Base-by-base conservation (phyloP, 345 rosid species). In the Corchorus capsularis region DNA sequence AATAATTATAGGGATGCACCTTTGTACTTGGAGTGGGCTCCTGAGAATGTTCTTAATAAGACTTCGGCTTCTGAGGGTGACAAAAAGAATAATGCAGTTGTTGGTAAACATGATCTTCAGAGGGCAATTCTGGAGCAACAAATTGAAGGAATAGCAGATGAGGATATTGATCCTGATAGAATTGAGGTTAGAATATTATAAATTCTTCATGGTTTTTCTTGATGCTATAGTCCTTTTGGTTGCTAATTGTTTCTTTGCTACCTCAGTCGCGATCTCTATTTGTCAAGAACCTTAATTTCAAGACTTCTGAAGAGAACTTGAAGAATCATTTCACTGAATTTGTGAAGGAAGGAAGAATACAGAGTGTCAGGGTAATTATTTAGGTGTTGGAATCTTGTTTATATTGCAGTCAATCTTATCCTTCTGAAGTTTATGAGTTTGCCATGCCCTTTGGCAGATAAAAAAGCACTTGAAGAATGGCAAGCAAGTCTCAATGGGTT, bases 1-100 rank as follows among this genome's bases (percentile, higher is more conserved):
- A 37, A 32, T 75, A n/a, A 71, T 27, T 81, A 68, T 84, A 95
- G 99, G 92, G 96, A 90, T 89, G 94, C 81, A 70, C 97, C 98
- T 20, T 76, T 96, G 75, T 93, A 92, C 84, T 82, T 93, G 88
- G 99, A 96, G 83, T 93, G 98, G 99, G 97, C 98, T 83, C 96
- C 99, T 52, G 80, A 62, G 34, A 71, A 93, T 87, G 82, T 96
- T 81, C 91, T 96, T 56, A 77, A 67, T 80, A 84, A 82, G 69
- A 84, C 64, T 67, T 17, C 82, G 52, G 69, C 80, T 43, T 85
- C 85, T 17, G 80, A 83, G 71, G 79, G 77, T 71, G 79, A 56
- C 63, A 85, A 81, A 69, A 81, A 78, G 71, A 79, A 65, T 35
- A 77, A 69, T 82, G 68, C 76, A 39, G 89, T 81, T 75, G 88